Percentiles rank a stretch among this genome's conserved stretches.
phyloP scores from a whole-genome alignment of 1,284 basidiomycete species.

The Malassezia slooffiae region DNA sequence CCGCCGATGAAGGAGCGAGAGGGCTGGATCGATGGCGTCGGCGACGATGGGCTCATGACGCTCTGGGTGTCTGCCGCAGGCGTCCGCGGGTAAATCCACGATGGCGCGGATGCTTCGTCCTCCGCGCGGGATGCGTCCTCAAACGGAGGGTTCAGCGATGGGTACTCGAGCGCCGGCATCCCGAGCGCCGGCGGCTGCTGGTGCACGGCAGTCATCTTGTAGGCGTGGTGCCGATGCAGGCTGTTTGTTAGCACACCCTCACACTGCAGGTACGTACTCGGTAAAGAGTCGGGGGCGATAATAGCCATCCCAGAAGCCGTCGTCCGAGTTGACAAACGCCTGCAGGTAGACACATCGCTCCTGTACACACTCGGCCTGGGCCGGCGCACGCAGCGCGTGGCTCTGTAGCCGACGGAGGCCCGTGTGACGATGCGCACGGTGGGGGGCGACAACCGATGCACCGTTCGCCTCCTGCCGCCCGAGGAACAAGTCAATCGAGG shows the following conservation, averaged over 20 bases:
- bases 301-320: constrained; percentile 43
- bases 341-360: constrained; percentile 22
- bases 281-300: constrained; percentile 44
- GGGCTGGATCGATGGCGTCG: neutral
- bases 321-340: constrained; percentile 30
- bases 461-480: neutral
- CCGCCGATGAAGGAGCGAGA: constrained; percentile 7
- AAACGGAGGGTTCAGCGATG: constrained; percentile 9
- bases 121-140: neutral
- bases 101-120: neutral
- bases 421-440: constrained; percentile 24
- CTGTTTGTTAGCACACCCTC: neutral
- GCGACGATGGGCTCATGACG: neutral
- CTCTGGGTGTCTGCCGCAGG: neutral
- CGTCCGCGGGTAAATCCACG: too few relatives aligned
- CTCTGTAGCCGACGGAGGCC: constrained; percentile 32
- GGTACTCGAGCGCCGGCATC: neutral
- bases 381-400: constrained; percentile 7
- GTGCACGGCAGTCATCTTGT: constrained; percentile 46
- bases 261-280: constrained; percentile 18
- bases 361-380: constrained; percentile 10
- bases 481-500: constrained; percentile 91
- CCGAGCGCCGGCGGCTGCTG: constrained; percentile 13
- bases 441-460: constrained; percentile 12
- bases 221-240: constrained; percentile 42